These are phyloP conservation scores for Apostasia shenzhenica DNA, from an alignment of 106 monocot genomes.

Conservation along the genomic window DNA sequence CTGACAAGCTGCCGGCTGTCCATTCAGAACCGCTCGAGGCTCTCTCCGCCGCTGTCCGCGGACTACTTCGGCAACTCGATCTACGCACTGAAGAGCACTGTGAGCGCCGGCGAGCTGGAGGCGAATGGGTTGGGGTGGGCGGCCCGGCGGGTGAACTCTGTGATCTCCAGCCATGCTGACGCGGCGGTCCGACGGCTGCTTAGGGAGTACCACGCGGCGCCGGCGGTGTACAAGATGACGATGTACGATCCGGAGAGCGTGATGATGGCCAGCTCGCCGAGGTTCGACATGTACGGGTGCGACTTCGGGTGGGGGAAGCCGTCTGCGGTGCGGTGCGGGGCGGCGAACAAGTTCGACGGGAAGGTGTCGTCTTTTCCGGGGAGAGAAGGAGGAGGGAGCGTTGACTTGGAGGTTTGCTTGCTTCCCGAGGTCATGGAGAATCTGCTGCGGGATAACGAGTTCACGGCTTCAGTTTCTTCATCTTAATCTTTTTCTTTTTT, in stretches of 20 bases:
- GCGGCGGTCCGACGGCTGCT: not conserved
- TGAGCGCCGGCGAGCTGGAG: slow-evolving; percentile 13
- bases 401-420: slow-evolving; percentile 37
- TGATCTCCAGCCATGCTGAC: slow-evolving; percentile 3
- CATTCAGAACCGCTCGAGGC: slow-evolving; percentile 10
- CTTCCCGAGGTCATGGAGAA: not conserved
- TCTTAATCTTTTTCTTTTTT: too few relatives aligned
- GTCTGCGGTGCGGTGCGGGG: slow-evolving; percentile 29
- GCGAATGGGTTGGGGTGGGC: slow-evolving; percentile 18
- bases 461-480: slow-evolving; percentile 22
- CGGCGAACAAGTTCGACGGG: slow-evolving; percentile 30
- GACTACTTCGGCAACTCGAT: slow-evolving; percentile 33
- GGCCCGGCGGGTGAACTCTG: slow-evolving; percentile 22
- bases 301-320: slow-evolving; percentile 66
- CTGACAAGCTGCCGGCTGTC: slow-evolving; percentile 6
- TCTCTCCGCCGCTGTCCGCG: slow-evolving; percentile 5
- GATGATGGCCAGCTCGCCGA: slow-evolving; percentile 29
- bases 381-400: slow-evolving; percentile 20
- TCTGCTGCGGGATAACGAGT: slow-evolving; percentile 21
- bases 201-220: slow-evolving; percentile 13
- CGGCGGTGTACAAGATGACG: not conserved
- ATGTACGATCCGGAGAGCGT: not conserved
- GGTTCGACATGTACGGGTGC: slow-evolving; percentile 43
- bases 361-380: slow-evolving; percentile 30
- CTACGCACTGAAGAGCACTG: not conserved